A percentile compares a stretch with the other conserved stretches of the same genome.
Evolutionary conservation across 192 early-diverging fungal species (phyloP).

Genomic region (Entomortierella lignicola): DNA sequence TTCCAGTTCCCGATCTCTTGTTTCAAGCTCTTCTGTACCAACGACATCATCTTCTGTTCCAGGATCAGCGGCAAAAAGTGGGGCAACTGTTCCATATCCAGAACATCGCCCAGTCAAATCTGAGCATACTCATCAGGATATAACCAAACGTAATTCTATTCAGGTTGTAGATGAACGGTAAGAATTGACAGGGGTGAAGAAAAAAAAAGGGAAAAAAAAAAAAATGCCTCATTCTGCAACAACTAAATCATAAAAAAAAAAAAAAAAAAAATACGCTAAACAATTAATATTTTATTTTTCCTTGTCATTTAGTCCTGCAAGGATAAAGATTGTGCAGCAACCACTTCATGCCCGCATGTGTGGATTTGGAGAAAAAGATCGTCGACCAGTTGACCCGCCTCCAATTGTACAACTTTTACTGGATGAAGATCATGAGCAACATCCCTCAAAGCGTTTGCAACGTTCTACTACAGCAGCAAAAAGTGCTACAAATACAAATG

Average conservation of each 20-base stretch:
- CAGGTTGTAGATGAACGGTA: slow-evolving; percentile 14
- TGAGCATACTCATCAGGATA: slow-evolving; percentile 2
- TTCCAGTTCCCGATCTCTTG: background rate
- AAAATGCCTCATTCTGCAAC: too few relatives aligned
- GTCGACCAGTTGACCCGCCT: slow-evolving; percentile 82
- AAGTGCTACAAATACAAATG: slow-evolving; percentile 47
- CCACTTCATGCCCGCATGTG: slow-evolving; percentile 83
- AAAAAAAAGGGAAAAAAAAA: background rate
- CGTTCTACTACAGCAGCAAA: slow-evolving; percentile 53
- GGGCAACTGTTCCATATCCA: background rate
- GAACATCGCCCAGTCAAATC: slow-evolving; percentile 4
- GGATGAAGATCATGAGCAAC: slow-evolving; percentile 62
- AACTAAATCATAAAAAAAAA: background rate
- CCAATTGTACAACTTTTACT: slow-evolving; percentile 77
- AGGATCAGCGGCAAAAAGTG: background rate
- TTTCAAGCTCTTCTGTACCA: background rate
- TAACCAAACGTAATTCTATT: background rate
- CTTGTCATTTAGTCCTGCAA: slow-evolving; percentile 65
- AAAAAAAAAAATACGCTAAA: background rate
- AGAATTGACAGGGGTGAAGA: too few relatives aligned
- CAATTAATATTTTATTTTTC: background rate
- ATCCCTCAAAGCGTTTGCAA: slow-evolving; percentile 18
- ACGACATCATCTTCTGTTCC: background rate
- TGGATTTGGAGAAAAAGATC: slow-evolving; percentile 85
- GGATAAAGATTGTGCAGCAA: slow-evolving; percentile 76